These are phyloP conservation scores for Fistulifera solaris DNA, from an alignment of 108 stramenopile genomes.

Conservation along the genomic window DNA sequence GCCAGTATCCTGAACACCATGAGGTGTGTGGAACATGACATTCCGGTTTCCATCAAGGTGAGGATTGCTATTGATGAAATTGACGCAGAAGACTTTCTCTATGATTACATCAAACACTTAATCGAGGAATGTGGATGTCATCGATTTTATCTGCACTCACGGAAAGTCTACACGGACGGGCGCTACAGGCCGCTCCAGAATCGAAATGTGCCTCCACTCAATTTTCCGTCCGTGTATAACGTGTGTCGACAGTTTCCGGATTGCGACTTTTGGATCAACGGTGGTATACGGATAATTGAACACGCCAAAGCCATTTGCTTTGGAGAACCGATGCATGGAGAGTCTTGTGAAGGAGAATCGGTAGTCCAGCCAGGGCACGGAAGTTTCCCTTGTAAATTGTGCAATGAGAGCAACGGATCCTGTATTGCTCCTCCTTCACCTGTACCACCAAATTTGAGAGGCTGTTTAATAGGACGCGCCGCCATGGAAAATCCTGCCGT, in stretches of 20 bases:
- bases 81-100: slow-evolving; percentile 42
- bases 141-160: slow-evolving; percentile 55
- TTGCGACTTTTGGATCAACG: slow-evolving; percentile 66
- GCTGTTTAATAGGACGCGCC: slow-evolving; percentile 64
- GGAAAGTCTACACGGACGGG: slow-evolving; percentile 46
- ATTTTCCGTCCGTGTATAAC: slow-evolving; percentile 56
- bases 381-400: slow-evolving; percentile 32
- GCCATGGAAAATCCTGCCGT: slow-evolving; percentile 61
- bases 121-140: slow-evolving; percentile 21
- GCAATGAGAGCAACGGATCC: slow-evolving; percentile 44
- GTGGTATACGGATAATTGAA: slow-evolving; percentile 49
- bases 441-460: slow-evolving; percentile 46
- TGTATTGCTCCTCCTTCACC: slow-evolving; percentile 39
- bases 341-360: slow-evolving; percentile 1
- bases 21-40: slow-evolving; percentile 1
- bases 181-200: slow-evolving; percentile 44
- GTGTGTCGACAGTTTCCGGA: slow-evolving; percentile 54
- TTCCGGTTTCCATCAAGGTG: slow-evolving; percentile 57
- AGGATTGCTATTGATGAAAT: slow-evolving; percentile 60
- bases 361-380: neutral
- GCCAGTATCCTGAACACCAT: neutral
- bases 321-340: slow-evolving; percentile 9
- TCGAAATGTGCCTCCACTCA: slow-evolving; percentile 61
- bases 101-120: slow-evolving; percentile 25
- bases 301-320: slow-evolving; percentile 44